A percentile compares a stretch with the other conserved stretches of the same genome.
Evolutionary conservation across 2,329 filamentous ascomycete genomes (phyloP).

Genomic region (Thelonectria rubi): DNA sequence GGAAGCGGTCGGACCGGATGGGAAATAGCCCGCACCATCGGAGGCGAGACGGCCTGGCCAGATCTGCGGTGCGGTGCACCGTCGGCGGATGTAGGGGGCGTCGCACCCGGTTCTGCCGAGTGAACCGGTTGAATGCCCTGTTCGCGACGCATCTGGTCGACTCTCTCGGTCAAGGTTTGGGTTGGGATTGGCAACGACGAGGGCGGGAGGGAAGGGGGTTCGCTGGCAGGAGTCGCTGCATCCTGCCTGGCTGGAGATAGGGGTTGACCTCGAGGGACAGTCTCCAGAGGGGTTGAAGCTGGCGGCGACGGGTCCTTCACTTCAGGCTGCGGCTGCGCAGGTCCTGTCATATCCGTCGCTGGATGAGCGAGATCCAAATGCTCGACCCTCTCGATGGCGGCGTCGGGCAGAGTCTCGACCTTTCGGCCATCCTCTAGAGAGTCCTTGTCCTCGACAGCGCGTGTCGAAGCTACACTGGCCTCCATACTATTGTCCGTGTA

Average conservation of each 20-base stretch:
- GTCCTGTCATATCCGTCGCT: conserved; percentile 42
- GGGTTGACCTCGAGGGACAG: conserved; percentile 29
- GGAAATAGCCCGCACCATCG: conserved; percentile 62
- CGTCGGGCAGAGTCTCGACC: conserved; percentile 44
- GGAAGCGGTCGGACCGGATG: conserved; percentile 59
- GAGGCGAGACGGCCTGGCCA: conserved; percentile 58
- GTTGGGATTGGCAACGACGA: conserved; percentile 27
- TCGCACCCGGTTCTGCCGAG: conserved; percentile 44
- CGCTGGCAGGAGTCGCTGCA: conserved; percentile 27
- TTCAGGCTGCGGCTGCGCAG: conserved; percentile 20
- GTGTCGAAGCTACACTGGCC: conserved; percentile 43
- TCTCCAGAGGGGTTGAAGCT: conserved; percentile 23
- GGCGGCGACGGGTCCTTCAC: conserved; percentile 13
- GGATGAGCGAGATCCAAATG: conserved; percentile 59
- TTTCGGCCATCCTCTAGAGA: conserved; percentile 44
- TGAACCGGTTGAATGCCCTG: conserved; percentile 47
- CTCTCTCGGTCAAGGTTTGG: conserved; percentile 53
- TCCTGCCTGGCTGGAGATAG: conserved; percentile 31
- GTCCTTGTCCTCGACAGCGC: conserved; percentile 37
- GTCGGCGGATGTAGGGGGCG: conserved; percentile 44
- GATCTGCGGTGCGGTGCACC: conserved; percentile 55
- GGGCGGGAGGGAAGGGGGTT: conserved; percentile 23
- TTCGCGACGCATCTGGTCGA: conserved; percentile 62
- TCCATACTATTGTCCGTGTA: conserved; percentile 48
- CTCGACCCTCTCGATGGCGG: conserved; percentile 57